Percentiles rank a stretch among this genome's conserved stretches.
Evolutionary conservation across 1,139 yeast genomes (phyloP).

Genomic region (Williopsis jadinii): DNA sequence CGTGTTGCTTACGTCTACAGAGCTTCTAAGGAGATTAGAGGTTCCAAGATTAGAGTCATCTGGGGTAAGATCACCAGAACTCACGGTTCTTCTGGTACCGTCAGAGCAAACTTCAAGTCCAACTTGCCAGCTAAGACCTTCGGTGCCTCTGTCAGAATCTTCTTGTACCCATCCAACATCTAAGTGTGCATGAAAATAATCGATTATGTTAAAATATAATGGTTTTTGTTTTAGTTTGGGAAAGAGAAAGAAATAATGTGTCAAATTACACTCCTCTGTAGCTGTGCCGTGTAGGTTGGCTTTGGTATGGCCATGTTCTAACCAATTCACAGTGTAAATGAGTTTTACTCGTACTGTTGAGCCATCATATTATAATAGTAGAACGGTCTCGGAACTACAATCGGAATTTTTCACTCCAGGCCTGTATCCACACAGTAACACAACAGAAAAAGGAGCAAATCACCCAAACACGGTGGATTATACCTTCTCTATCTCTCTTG

Average conservation of each 20-base stretch:
- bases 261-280: neutral
- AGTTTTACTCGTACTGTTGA: no score
- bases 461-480: no score
- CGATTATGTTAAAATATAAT: constrained; percentile 11
- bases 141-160: constrained; percentile 99
- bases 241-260: neutral
- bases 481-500: neutral
- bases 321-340: no score
- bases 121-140: constrained; percentile 99
- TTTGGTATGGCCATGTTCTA: no score
- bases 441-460: no score
- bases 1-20: constrained; percentile 99
- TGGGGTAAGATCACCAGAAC: constrained; percentile 99
- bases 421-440: no score
- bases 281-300: no score
- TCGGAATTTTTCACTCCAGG: no score
- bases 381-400: no score
- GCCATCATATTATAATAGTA: no score
- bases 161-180: constrained; percentile 99
- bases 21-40: constrained; percentile 96
- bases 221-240: constrained; percentile 8
- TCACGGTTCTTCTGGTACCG: constrained; percentile 98
- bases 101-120: constrained; percentile 98
- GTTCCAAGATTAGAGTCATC: constrained; percentile 98
- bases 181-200: constrained; percentile 35